These are phyloP conservation scores for Pseudozyma sp. DNA, from an alignment of 1,284 basidiomycete genomes.

Conservation along the genomic window DNA sequence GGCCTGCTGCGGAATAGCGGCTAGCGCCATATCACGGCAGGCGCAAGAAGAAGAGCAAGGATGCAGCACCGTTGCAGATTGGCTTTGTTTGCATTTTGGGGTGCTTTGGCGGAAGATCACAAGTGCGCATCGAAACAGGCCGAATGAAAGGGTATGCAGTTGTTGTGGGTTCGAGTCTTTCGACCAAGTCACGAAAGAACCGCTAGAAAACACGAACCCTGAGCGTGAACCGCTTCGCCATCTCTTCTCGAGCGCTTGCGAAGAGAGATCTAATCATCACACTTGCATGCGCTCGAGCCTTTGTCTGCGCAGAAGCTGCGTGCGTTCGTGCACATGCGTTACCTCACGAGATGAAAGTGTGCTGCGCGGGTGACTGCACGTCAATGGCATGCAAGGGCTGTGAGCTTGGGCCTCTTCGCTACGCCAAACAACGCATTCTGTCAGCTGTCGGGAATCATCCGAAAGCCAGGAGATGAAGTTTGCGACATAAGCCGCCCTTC, in stretches of 20 bases:
- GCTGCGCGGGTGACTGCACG: no score
- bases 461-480: constrained; percentile 1
- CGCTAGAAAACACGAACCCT: no score
- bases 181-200: neutral
- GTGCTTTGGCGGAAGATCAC: neutral
- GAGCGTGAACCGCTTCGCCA: neutral
- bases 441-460: constrained; percentile 1
- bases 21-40: neutral
- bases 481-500: neutral
- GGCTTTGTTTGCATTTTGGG: no score
- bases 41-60: neutral
- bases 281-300: no score
- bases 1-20: neutral
- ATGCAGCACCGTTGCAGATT: no score
- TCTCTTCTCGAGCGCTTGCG: neutral
- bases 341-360: neutral
- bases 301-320: neutral
- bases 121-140: neutral
- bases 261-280: no score
- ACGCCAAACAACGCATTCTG: constrained; percentile 4
- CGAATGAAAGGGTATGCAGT: neutral
- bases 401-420: constrained; percentile 11
- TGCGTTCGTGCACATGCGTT: neutral
- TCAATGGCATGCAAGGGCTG: neutral
- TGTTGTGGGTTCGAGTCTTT: neutral